These are phyloP conservation scores for Geotrichum carabidarum DNA, from an alignment of 1,139 yeast species.

Conservation along the genomic window DNA sequence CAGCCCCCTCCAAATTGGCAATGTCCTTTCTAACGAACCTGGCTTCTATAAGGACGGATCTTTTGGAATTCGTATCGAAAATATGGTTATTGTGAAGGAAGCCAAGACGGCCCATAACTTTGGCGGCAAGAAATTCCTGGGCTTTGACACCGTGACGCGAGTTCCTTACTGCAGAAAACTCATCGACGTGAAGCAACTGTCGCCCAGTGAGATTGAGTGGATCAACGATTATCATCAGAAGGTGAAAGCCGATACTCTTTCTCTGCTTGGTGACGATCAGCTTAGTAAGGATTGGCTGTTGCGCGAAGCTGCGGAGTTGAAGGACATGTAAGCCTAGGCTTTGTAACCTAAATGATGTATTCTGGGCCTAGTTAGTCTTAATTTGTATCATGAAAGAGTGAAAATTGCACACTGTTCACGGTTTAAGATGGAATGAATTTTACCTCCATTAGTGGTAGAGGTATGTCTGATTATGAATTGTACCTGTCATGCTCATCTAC, in stretches of 20 bases:
- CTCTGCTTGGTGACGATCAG: conserved; percentile 47
- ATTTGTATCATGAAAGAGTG: not conserved
- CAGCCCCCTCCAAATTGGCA: conserved; percentile 57
- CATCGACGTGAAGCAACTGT: conserved; percentile 56
- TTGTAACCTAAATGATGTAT: not conserved
- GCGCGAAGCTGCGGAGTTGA: conserved; percentile 13
- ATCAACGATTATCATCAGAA: conserved; percentile 62
- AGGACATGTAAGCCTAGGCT: not conserved
- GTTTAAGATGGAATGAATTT: too few species aligned
- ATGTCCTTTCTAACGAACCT: conserved; percentile 87
- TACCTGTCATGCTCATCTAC: too few species aligned
- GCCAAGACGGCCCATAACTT: conserved; percentile 38
- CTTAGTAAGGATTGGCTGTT: conserved; percentile 22
- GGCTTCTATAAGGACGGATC: conserved; percentile 91
- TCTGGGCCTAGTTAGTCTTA: not conserved
- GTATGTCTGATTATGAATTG: too few species aligned
- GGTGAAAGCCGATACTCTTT: conserved; percentile 55
- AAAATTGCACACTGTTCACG: not conserved
- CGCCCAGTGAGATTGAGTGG: conserved; percentile 58
- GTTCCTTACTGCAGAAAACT: conserved; percentile 82
- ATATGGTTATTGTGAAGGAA: conserved; percentile 58
- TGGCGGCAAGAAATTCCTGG: conserved; percentile 57
- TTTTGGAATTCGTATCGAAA: conserved; percentile 91
- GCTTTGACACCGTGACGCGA: conserved; percentile 76
- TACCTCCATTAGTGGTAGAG: not conserved